Base-by-base conservation (phyloP, 2,329 filamentous ascomycete species). In the Cladorrhinum sp. region DNA sequence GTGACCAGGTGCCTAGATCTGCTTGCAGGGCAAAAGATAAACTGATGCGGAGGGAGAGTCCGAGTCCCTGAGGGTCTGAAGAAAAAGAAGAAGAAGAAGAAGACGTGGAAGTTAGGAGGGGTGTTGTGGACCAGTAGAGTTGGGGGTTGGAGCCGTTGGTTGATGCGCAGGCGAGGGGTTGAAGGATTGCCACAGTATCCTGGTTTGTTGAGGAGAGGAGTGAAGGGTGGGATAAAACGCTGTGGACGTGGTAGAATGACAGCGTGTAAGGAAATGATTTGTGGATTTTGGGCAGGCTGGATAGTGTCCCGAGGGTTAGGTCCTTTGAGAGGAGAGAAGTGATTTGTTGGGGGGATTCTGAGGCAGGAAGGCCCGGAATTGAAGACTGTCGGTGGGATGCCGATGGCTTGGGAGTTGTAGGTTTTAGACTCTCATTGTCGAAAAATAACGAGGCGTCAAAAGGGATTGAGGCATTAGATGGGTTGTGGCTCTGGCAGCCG, bases 401-500 rank as follows among this genome's bases (percentile, higher is more conserved):
- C 49, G 10, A 13, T 20, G 41, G 41, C 16, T 45, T 45, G 6
- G 41, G 41, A 4, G 16, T 18, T 4, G 20, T 2, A 4, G 41
- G 41, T 10, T 45, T 45, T 2, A 45, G 41, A 8, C 16, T 20
- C 20, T 45, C 41, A 7, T 18, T 22, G 16, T 45, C 41, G 4
- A 45, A 20, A 18, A 62, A 36, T n/a, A 62, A 57, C 16, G 25
- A 20, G 3, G 53, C 18, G 27, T 52, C 57, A 50, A 62, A 62
- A 27, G 23, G 38, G 36, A 59, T 50, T 32, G 29, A 3, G 13
- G 29, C 10, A 36, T 50, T 48, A 52, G 49, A 16, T 2, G 57
- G 60, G 60, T 59, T 62, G 53, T 62, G 60, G 9, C 25, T 25
- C 23, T 29, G 38, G 57, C 60, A 62, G 23, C 60, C 60, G 60